Conservation (phyloP, 1,284 basidiomycete genomes). For the Cerrena zonata region DNA sequence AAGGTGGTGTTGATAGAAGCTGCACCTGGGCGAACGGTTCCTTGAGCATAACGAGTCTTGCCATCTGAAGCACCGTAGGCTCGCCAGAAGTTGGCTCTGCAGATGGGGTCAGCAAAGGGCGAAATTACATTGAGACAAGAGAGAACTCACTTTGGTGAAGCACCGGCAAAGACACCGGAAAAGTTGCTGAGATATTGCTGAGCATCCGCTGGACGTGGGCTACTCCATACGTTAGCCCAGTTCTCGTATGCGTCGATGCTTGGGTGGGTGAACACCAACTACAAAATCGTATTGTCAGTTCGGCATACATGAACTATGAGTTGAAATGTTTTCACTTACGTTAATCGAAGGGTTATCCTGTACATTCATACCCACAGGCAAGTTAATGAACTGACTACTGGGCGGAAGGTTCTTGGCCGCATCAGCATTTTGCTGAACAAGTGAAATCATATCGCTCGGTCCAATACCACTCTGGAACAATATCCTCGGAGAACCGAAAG, state of each 20-base stretch:
- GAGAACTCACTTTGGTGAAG: conserved; percentile 46
- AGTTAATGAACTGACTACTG: conserved; percentile 46
- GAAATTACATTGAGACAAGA: too few species aligned
- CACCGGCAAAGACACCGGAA: conserved; percentile 51
- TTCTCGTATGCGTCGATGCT: conserved; percentile 59
- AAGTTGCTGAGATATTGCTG: conserved; percentile 46
- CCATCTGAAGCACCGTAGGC: conserved; percentile 44
- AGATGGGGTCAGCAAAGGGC: neutral
- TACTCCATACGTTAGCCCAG: conserved; percentile 52
- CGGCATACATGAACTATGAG: neutral
- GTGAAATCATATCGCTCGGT: conserved; percentile 51
- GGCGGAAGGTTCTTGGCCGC: conserved; percentile 47
- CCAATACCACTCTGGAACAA: conserved; percentile 63
- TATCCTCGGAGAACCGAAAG: conserved; percentile 52
- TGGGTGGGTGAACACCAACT: conserved; percentile 63
- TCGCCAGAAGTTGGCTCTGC: conserved; percentile 59
- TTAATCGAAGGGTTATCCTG: conserved; percentile 64
- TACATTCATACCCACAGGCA: conserved; percentile 51
- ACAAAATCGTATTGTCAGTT: neutral
- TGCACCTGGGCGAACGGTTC: conserved; percentile 60
- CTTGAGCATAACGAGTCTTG: conserved; percentile 42
- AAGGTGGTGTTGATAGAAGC: conserved; percentile 45
- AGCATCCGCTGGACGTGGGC: conserved; percentile 50
- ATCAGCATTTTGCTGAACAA: conserved; percentile 42
- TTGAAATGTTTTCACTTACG: conserved; percentile 27